Percentiles rank a stretch among this genome's conserved stretches.
phyloP scores from a whole-genome alignment of 2,329 filamentous ascomycete genomes.

The Pseudogymnoascus sp. region DNA sequence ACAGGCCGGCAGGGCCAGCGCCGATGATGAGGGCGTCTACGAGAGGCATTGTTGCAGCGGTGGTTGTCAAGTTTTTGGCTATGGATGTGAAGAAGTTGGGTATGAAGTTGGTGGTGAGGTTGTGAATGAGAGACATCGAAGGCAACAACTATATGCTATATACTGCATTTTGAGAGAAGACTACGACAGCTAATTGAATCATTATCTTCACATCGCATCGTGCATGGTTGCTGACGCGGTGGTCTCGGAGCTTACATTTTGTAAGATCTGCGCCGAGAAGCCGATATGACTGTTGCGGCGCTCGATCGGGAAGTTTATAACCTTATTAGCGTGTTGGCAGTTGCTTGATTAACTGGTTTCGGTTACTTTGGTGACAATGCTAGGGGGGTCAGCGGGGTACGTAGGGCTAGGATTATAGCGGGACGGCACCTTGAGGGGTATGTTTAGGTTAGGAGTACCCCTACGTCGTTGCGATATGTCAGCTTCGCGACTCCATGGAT shows the following conservation, averaged over 20 bases:
- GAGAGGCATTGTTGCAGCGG: not conserved
- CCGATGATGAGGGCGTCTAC: constrained; percentile 34
- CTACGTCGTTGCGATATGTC: not conserved
- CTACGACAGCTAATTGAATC: not conserved
- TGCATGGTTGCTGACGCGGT: not conserved
- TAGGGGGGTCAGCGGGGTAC: not conserved
- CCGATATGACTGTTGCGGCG: constrained; percentile 2
- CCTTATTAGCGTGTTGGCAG: not conserved
- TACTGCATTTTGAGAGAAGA: not conserved
- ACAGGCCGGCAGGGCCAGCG: constrained; percentile 38
- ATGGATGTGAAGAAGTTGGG: not conserved
- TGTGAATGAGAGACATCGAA: not conserved
- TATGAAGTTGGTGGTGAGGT: not conserved
- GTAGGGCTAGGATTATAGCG: not conserved
- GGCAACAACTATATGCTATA: not conserved
- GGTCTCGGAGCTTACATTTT: not conserved
- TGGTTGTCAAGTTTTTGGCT: not conserved
- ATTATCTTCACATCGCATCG: not conserved
- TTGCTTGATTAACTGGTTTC: not conserved
- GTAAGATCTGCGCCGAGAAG: not conserved
- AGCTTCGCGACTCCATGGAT: not conserved
- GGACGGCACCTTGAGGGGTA: not conserved
- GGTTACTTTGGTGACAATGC: not conserved
- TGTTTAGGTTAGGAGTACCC: not conserved
- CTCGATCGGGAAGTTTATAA: not conserved